Evolutionary conservation across 2,329 filamentous ascomycete genomes (phyloP).

Genomic region (Phialophora expanda): DNA sequence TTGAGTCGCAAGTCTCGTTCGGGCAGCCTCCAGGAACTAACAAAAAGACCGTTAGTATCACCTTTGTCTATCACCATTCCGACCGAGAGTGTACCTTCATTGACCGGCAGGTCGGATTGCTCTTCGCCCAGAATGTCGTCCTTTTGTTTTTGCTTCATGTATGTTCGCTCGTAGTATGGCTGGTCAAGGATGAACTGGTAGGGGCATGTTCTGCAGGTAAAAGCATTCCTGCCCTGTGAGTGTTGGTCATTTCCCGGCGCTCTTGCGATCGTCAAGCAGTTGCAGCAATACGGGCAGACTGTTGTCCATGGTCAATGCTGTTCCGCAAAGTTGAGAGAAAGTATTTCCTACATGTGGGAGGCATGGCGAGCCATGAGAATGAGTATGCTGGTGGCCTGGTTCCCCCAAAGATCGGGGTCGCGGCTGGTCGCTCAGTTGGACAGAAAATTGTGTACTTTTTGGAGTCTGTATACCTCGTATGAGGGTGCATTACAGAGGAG

Average conservation of each 20-base stretch:
- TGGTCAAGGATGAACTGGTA: constrained; percentile 84
- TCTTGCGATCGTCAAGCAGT: constrained; percentile 55
- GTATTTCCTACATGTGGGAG: constrained; percentile 47
- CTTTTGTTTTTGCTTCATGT: constrained; percentile 81
- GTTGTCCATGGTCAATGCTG: not conserved
- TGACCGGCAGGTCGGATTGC: constrained; percentile 37
- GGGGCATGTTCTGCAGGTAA: constrained; percentile 94
- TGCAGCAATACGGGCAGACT: constrained; percentile 59
- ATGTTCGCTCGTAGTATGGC: constrained; percentile 79
- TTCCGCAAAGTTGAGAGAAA: not conserved
- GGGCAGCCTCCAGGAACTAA: constrained; percentile 63
- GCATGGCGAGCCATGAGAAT: constrained; percentile 40
- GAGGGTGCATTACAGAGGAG: not conserved
- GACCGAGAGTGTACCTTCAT: constrained; percentile 33
- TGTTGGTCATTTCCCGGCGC: constrained; percentile 47
- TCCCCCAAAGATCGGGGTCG: not conserved
- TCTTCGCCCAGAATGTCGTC: constrained; percentile 80
- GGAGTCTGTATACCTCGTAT: not conserved
- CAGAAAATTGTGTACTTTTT: not conserved
- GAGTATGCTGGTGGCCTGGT: not conserved
- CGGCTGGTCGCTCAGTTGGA: not conserved
- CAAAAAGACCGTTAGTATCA: constrained; percentile 5
- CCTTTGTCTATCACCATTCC: not conserved
- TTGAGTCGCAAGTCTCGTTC: constrained; percentile 77
- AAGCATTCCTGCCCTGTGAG: constrained; percentile 68